Evolutionary conservation across 2,329 filamentous ascomycete species (phyloP).

Genomic region (Leptographium galeiforme): DNA sequence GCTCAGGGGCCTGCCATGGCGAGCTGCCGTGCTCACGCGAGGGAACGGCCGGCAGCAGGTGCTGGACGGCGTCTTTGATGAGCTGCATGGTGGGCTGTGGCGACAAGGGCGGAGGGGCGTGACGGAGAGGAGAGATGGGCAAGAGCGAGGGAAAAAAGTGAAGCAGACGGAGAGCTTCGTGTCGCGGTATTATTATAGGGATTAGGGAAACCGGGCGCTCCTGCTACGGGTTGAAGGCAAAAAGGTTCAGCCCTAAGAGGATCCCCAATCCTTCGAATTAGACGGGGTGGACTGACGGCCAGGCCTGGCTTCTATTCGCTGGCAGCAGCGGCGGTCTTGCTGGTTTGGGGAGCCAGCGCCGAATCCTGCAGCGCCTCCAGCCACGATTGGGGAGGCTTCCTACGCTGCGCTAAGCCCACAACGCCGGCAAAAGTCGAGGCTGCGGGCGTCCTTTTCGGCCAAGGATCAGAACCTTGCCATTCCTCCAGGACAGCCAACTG

Average conservation of each 20-base stretch:
- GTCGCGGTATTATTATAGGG: too few species aligned
- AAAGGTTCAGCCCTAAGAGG: neutral
- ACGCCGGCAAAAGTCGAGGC: neutral
- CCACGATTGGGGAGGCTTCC: neutral
- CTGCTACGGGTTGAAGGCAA: neutral
- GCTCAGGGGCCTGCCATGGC: neutral
- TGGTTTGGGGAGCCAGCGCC: neutral
- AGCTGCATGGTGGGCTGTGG: too few species aligned
- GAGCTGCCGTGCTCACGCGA: neutral
- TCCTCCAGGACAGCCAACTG: too few species aligned
- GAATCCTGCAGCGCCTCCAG: neutral
- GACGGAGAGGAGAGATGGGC: too few species aligned
- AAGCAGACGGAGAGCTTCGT: too few species aligned
- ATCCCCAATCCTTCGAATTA: neutral
- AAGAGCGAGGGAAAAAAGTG: too few species aligned
- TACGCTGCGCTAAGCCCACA: neutral
- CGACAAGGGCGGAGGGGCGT: too few species aligned
- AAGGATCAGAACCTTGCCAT: neutral
- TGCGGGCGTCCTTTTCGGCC: neutral
- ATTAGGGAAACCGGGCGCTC: neutral
- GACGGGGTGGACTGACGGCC: neutral
- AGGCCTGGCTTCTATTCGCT: neutral
- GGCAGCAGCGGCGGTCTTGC: neutral
- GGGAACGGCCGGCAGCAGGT: neutral
- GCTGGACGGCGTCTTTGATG: too few species aligned